Conservation (phyloP, 164 flowering plant species). For the Echeveria elegans region DNA sequence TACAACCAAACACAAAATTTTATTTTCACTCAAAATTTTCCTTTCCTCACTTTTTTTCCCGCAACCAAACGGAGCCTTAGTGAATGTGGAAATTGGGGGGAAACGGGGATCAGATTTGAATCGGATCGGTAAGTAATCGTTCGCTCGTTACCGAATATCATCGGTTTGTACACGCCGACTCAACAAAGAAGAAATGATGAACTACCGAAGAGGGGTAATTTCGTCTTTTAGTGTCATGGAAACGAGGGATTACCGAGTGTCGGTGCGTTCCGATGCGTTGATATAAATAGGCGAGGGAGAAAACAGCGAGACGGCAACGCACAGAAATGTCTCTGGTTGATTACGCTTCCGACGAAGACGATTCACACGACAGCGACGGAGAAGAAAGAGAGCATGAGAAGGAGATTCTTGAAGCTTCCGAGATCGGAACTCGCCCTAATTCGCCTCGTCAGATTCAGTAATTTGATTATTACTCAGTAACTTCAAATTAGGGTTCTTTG, state of each 20-base stretch:
- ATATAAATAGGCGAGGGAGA: background rate
- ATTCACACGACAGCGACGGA: slow-evolving; percentile 1
- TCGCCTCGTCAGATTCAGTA: slow-evolving; percentile 19
- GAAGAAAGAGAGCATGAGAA: slow-evolving; percentile 9
- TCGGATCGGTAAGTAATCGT: no score
- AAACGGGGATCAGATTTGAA: no score
- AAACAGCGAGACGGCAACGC: background rate
- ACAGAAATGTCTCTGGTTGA: slow-evolving; percentile 54
- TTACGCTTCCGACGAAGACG: slow-evolving; percentile 33
- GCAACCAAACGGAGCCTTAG: no score
- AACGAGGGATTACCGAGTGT: no score
- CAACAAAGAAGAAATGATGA: no score
- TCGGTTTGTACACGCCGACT: no score
- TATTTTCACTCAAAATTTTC: no score
- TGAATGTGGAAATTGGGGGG: no score
- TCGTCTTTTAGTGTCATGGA: no score
- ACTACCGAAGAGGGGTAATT: background rate
- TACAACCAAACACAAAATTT: no score
- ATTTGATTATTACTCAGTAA: background rate
- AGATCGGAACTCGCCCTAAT: slow-evolving; percentile 4
- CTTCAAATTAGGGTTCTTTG: slow-evolving; percentile 6
- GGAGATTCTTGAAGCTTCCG: slow-evolving; percentile 6
- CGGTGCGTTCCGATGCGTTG: background rate
- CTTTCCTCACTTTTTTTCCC: no score
- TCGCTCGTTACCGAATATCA: no score